phyloP scores from a whole-genome alignment of 2,329 filamentous ascomycete species.

The Xylaria sp. region DNA sequence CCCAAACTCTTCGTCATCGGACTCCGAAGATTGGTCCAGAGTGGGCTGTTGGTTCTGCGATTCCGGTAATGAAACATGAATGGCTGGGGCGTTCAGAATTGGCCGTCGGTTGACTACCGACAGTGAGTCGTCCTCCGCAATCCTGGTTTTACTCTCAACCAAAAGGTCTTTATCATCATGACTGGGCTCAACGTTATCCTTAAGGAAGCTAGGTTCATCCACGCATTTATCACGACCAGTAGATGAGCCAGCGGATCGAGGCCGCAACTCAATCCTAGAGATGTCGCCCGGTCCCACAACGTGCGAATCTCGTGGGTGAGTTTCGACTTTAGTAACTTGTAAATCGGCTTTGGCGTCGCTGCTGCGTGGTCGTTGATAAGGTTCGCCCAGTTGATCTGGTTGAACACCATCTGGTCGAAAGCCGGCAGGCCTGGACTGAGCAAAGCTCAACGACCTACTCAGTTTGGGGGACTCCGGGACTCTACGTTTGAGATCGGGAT shows the following conservation, averaged over 20 bases:
- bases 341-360: slow-evolving; percentile 48
- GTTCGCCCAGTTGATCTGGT: slow-evolving; percentile 39
- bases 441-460: slow-evolving; percentile 46
- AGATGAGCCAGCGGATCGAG: slow-evolving; percentile 25
- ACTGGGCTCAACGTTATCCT: slow-evolving; percentile 7
- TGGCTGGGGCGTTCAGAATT: slow-evolving; percentile 12
- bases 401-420: slow-evolving; percentile 34
- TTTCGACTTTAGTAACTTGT: slow-evolving; percentile 17
- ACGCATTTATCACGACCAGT: slow-evolving; percentile 23
- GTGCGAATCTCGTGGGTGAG: slow-evolving; percentile 21
- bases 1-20: slow-evolving; percentile 52
- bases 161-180: slow-evolving; percentile 11
- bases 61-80: slow-evolving; percentile 13
- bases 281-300: slow-evolving; percentile 18
- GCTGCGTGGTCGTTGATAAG: slow-evolving; percentile 45
- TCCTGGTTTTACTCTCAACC: slow-evolving; percentile 7
- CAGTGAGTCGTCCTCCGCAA: slow-evolving; percentile 4
- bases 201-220: slow-evolving; percentile 14
- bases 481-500: slow-evolving; percentile 46
- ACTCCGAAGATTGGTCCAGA: slow-evolving; percentile 46
- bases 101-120: slow-evolving; percentile 1
- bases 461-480: slow-evolving; percentile 48
- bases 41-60: slow-evolving; percentile 32
- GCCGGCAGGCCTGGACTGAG: slow-evolving; percentile 35
- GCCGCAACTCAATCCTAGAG: slow-evolving; percentile 19